Base-by-base conservation (phyloP, 2,329 filamentous ascomycete genomes). In the Penicillium sclerotiorum region DNA sequence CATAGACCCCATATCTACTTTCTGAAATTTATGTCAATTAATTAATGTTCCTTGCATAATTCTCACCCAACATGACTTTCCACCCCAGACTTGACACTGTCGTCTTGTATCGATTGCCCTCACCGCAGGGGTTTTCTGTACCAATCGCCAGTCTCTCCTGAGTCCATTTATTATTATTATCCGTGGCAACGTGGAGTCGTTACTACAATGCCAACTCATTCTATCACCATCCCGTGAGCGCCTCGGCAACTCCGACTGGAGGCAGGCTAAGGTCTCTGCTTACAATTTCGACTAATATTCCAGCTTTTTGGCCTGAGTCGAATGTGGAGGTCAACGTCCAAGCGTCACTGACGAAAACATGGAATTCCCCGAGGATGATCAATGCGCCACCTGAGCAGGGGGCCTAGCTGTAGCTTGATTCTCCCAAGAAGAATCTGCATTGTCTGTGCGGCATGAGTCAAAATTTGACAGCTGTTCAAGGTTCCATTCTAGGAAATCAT, bases 401-500 rank as follows among this genome's bases (percentile, higher is more conserved):
- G n/a, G 20, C 21, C 38, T 7, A 43, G 28, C 33, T 40, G 13
- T 21, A 42, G 21, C 9, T 15, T 27, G 17, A 32, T 43, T 35
- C 28, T 25, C 41, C 43, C 33, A 18, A 37, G 17, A 50, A 52
- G 20, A 22, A 1, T 40, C 41, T 48, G 41, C 41, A 30, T 11
- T 8, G 30, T 33, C 23, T 41, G 15, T 47, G 52, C 44, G 45
- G 28, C 23, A 30, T 56, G 43, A 55, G 32, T 53, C 50, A 52
- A 47, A 51, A 36, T 32, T 50, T 52, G 49, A 52, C 48, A 59
- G 52, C 52, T 59, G 52, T 56, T 39, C 37, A 27, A 37, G 12
- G 7, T 30, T 27, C 43, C 9, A 5, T 8, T 18, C 33, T 38
- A 23, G 22, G 21, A 28, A 20, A 6, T n/a, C 35, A 13, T 28